Evolutionary conservation across 345 rosid species (phyloP), one percentile per base, ranked within the genome.

Genomic region (Durio zibethinus): DNA sequence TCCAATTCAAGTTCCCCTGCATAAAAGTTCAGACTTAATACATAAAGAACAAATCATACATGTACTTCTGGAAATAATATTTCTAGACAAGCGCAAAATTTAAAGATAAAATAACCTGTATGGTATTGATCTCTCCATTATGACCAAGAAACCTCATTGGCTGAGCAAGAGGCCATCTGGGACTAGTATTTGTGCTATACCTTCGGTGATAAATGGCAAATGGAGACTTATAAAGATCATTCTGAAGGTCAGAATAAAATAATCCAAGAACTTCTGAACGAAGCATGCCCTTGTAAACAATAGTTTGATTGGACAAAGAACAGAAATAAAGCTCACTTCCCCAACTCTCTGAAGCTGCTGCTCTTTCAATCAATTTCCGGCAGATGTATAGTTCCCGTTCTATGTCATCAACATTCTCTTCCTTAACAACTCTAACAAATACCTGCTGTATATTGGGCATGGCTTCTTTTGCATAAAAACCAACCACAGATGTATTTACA

Each of bases 61-160:
- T 10, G 63, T 18, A 45, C 54, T 52, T 35, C 23, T n/a, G 20
- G 62, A 65, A 63, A 53, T 56, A 70, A 12, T 27, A 38, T 47
- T 47, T 14, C 18, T 18, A 73, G 61, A 74, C 68, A 61, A 76
- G 56, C 23, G 33, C 14, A 20, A 40, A 40, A 48, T 53, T 59
- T 36, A 11, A 40, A 69, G 72, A 63, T 35, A 82, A n/a, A 72
- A 25, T 68, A 71, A 90, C 99, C 97, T 96, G 99, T 74, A 96
- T 90, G 76, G 99, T 96, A 78, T 96, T 96, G 84, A 96, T 96
- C 89, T 96, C 99, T 68, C 99, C 99, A 75, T 96, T 96, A 82
- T 96, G 99, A 86, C 99, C 99, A 85, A 96, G 98, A 82, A 96
- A 93, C 84, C 99, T 91, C 98, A 96, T 96, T 18, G 99, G 99